Evolutionary conservation across 2,329 filamentous ascomycete species (phyloP), one percentile per base, ranked within the genome.

Genomic region (Hypoxylon sp.): DNA sequence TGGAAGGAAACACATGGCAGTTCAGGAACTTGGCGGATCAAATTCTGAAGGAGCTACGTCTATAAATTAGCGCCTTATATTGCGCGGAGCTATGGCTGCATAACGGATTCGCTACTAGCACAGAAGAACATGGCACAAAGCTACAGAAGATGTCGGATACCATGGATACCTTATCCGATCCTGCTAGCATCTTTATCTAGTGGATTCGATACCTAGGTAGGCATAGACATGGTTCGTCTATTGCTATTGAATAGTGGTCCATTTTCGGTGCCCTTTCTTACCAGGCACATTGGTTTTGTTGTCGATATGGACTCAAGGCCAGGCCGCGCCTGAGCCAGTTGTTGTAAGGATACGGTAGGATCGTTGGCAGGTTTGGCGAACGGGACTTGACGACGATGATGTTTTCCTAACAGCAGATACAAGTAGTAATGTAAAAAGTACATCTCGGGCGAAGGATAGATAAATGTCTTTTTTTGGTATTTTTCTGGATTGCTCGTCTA

Each of bases 21-120:
- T 99, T 96, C 75, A 96, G 97, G 78, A 93, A 90, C 67, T 95
- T 97, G 91, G 94, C 94, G 25, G 92, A 96, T 72, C 91, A 91
- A 64, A 97, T 99, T 65, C 77, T 99, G 62, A 85, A 88, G 67
- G 91, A 94, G 70, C 75, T 99, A 62, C 86, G 86, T 67, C 80
- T 97, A 57, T 96, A 75, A 76, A 19, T 17, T 17, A 8, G 7
- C 43, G 17, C 20, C 25, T 4, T n/a, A 13, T 36, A 8, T 25
- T 9, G 21, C 6, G 21, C 21, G n/a, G n/a, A n/a, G n/a, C n/a
- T n/a, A n/a, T n/a, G n/a, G n/a, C n/a, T n/a, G n/a, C n/a, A n/a
- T n/a, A n/a, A n/a, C n/a, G n/a, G n/a, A n/a, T n/a, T n/a, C n/a
- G n/a, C n/a, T n/a, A n/a, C n/a, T n/a, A n/a, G n/a, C n/a, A n/a